Evolutionary conservation across 2,329 filamentous ascomycete genomes (phyloP).

Genomic region (Alternaria arborescens): DNA sequence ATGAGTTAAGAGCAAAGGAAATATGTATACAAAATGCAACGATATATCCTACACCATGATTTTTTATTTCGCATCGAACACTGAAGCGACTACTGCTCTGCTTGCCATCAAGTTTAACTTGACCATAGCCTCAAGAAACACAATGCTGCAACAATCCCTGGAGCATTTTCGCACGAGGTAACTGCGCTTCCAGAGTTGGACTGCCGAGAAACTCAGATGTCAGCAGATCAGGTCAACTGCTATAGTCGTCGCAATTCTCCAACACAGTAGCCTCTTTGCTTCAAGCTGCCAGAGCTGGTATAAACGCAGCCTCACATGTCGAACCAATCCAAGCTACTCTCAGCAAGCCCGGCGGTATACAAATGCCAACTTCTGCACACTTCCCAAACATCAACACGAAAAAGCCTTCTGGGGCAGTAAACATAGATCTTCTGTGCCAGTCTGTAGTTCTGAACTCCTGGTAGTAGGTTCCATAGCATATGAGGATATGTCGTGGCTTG

Average conservation of each 20-base stretch:
- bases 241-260: not conserved
- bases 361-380: not conserved
- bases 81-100: not conserved
- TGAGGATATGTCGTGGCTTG: not conserved
- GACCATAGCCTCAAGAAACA: not conserved
- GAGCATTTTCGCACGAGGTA: not conserved
- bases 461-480: no score
- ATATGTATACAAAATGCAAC: conserved; percentile 14
- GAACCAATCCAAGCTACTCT: not conserved
- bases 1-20: conserved; percentile 12
- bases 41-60: conserved; percentile 6
- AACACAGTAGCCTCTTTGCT: not conserved
- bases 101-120: not conserved
- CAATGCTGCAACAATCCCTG: not conserved
- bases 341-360: not conserved
- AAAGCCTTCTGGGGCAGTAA: no score
- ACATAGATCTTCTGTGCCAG: no score
- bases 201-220: not conserved
- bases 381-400: not conserved
- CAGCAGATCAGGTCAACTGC: not conserved
- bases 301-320: not conserved
- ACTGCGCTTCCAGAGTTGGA: not conserved
- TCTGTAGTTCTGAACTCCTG: no score
- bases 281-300: not conserved
- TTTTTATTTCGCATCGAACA: not conserved